Conservation (phyloP, 257 asterid species). For the Gentiana macrophylla region DNA sequence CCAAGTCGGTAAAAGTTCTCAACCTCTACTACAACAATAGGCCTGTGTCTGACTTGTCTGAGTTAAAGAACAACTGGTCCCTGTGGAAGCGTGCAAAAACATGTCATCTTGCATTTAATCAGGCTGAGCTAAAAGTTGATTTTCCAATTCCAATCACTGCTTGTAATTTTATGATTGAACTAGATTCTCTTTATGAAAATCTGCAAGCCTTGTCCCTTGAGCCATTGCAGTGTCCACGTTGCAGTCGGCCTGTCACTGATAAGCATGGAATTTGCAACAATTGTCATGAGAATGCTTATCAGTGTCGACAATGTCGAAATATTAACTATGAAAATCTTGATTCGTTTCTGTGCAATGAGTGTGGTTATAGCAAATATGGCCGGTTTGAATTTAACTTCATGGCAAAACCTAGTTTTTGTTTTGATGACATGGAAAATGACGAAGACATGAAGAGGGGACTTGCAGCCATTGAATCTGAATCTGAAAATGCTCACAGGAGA, state of each 20-base stretch:
- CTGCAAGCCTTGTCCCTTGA: conserved; percentile 98
- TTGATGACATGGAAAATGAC: conserved; percentile 98
- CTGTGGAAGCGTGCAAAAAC: conserved; percentile 98
- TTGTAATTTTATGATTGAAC: conserved; percentile 96
- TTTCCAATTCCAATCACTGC: conserved; percentile 94
- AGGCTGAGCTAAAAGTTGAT: conserved; percentile 94
- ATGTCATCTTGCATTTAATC: conserved; percentile 90
- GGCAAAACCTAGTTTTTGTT: conserved; percentile 98
- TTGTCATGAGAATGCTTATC: conserved; percentile 99
- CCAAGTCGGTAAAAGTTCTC: conserved; percentile 94
- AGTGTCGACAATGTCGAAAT: conserved; percentile 98
- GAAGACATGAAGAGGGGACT: conserved; percentile 98
- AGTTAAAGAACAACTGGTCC: conserved; percentile 93
- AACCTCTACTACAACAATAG: conserved; percentile 95
- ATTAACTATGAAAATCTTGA: conserved; percentile 96
- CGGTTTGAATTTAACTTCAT: conserved; percentile 95
- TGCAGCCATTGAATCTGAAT: conserved; percentile 92
- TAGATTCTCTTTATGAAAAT: conserved; percentile 94
- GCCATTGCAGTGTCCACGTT: conserved; percentile 97
- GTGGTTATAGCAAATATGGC: conserved; percentile 98
- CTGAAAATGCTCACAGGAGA: conserved; percentile 95
- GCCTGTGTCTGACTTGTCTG: conserved; percentile 98
- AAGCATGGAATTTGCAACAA: conserved; percentile 92
- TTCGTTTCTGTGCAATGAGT: conserved; percentile 95
- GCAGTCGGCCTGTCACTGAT: conserved; percentile 97